phyloP scores from a whole-genome alignment of 441 rosid genomes.

The Adansonia gregorii region DNA sequence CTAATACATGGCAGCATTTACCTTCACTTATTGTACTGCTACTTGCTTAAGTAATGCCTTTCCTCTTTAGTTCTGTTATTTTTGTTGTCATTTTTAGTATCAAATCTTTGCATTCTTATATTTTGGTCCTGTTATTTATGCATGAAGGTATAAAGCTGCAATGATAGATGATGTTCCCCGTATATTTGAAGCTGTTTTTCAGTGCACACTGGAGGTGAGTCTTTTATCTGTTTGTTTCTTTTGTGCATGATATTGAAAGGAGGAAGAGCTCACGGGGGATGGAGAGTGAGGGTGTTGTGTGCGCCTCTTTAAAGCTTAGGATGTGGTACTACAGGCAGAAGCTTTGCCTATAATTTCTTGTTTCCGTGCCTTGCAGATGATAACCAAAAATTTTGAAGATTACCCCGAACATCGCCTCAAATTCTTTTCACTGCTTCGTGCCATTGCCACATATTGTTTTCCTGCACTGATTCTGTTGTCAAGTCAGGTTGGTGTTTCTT shows the following conservation, averaged over 20 bases:
- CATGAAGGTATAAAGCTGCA: conserved; percentile 79
- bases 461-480: conserved; percentile 89
- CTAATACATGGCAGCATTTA: neutral
- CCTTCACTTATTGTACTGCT: neutral
- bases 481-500: conserved; percentile 73
- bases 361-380: conserved; percentile 67
- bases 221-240: conserved; percentile 6
- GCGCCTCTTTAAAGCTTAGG: conserved; percentile 6
- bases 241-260: neutral
- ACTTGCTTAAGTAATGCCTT: neutral
- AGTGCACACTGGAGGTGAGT: conserved; percentile 97
- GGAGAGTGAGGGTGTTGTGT: neutral
- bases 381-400: conserved; percentile 98
- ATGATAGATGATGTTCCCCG: conserved; percentile 99
- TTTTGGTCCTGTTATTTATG: conserved; percentile 8
- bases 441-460: conserved; percentile 95
- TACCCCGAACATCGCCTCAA: conserved; percentile 99
- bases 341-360: neutral
- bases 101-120: neutral
- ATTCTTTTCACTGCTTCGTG: conserved; percentile 97
- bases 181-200: conserved; percentile 98
- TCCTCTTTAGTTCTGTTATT: neutral
- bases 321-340: conserved; percentile 4
- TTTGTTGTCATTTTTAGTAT: neutral
- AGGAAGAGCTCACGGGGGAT: neutral